Base-by-base conservation (phyloP, 768 basidiomycete species). In the Leccinum fibrillosum region DNA sequence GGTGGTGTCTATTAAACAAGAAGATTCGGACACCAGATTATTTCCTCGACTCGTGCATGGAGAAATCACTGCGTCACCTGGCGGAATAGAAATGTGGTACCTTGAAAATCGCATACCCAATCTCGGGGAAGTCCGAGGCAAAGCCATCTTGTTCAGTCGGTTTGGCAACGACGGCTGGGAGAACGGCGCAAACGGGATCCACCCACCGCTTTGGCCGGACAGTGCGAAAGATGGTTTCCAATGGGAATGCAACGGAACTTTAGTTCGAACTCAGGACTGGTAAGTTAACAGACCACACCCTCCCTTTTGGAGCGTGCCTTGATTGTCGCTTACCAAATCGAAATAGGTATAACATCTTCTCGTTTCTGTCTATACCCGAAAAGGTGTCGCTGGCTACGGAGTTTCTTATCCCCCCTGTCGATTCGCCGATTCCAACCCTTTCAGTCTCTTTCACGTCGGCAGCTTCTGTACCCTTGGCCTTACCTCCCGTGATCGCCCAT, bases 1-100 rank as follows among this genome's bases (percentile, higher is more conserved):
- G 35, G 82, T 97, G 28, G 85, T 95, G 77, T 94, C 88, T 15
- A 82, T 98, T 68, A 95, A 96, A 72, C 90, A 95, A 68, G 94
- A 98, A 70, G 88, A 92, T 62, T 78, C 80, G 0, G 75, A 82
- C 4, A 68, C 76, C 0, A 62, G 71, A 1, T 56, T 74, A 6
- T 94, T 95, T 71, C 89, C 90, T 2, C 63, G 71, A 30, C 72
- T 86, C 10, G 88, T 94, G 9, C 82, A 80, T 35, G 75, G 83
- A 44, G 89, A 86, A 55, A 88, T 96, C 25, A 69, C 72, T 23
- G 66, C 66, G 45, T 82, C 84, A 2, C 81, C 84, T 5, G 73
- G 80, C 2, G 75, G 77, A 17, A 60, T 74, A 45, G 78, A 74
- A 21, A 84, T 91, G 81, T 96, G 92, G 90, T 95, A 83, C 69